Evolutionary conservation across 352 stramenopile genomes (phyloP).

Genomic region (Phytophthora tubulina): DNA sequence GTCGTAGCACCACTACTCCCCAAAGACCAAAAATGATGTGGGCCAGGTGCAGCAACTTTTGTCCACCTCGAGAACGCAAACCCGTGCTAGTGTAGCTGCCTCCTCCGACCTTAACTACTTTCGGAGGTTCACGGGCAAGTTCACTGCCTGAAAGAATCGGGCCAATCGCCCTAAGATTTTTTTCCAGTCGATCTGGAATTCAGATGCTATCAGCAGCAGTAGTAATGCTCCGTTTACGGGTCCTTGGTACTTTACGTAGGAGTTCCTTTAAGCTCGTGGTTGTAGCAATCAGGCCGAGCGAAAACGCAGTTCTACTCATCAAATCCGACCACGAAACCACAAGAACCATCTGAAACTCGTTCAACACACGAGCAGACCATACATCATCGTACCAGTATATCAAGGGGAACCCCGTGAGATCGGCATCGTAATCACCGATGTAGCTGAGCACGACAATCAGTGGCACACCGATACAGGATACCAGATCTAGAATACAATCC

Average conservation of each 20-base stretch:
- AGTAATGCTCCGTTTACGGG: neutral
- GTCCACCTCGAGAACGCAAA: neutral
- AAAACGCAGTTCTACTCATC: conserved; percentile 32
- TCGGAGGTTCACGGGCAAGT: neutral
- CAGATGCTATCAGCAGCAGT: neutral
- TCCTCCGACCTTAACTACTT: neutral
- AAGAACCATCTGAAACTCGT: conserved; percentile 47
- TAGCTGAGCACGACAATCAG: conserved; percentile 36
- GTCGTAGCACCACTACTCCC: conserved; percentile 27
- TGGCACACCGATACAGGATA: conserved; percentile 39
- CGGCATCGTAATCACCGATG: conserved; percentile 28
- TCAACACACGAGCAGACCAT: conserved; percentile 32
- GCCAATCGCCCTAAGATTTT: neutral
- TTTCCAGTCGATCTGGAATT: neutral
- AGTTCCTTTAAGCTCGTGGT: conserved; percentile 25
- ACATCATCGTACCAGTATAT: conserved; percentile 44
- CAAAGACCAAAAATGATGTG: conserved; percentile 19
- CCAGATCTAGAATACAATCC: conserved; percentile 43
- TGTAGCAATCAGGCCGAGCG: conserved; percentile 13
- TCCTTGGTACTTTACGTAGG: neutral
- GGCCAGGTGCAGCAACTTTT: neutral
- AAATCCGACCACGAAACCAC: conserved; percentile 44
- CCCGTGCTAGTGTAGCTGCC: conserved; percentile 1
- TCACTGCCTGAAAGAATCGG: neutral
- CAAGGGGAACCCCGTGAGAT: conserved; percentile 24